Evolutionary conservation across 1,284 basidiomycete species (phyloP).

Genomic region (Ganoderma resinaceum): DNA sequence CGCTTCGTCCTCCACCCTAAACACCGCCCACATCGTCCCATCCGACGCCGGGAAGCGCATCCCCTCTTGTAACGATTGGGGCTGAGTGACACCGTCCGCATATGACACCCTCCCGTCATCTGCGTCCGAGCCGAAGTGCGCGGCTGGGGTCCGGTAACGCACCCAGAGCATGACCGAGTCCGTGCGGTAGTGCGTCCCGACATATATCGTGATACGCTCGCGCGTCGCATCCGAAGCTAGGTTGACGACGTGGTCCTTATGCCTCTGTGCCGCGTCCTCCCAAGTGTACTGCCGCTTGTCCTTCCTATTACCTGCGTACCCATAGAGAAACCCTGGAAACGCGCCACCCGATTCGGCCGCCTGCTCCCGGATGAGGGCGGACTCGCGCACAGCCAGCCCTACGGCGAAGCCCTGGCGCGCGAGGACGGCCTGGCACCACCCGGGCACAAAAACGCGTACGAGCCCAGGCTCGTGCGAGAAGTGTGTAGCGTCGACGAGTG

Average conservation of each 20-base stretch:
- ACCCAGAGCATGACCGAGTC: slow-evolving; percentile 4
- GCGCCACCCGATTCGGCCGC: not conserved
- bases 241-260: not conserved
- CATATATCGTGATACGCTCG: not conserved
- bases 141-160: not conserved
- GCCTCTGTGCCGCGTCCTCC: not conserved
- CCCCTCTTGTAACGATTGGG: not conserved
- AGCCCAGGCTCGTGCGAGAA: slow-evolving; percentile 3
- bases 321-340: not conserved
- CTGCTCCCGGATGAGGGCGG: not conserved
- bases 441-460: not conserved
- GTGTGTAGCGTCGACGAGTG: not conserved
- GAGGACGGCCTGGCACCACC: not conserved
- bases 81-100: not conserved
- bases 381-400: not conserved
- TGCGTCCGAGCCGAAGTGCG: not conserved
- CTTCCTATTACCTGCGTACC: not conserved
- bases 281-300: not conserved
- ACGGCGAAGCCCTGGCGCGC: not conserved
- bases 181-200: slow-evolving; percentile 3
- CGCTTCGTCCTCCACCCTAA: not conserved
- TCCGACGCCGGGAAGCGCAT: slow-evolving; percentile 2
- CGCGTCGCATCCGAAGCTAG: not conserved
- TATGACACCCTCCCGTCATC: not conserved
- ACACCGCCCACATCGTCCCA: not conserved